Evolutionary conservation across 2,329 filamentous ascomycete genomes (phyloP).

Genomic region (Botrytis fabae): DNA sequence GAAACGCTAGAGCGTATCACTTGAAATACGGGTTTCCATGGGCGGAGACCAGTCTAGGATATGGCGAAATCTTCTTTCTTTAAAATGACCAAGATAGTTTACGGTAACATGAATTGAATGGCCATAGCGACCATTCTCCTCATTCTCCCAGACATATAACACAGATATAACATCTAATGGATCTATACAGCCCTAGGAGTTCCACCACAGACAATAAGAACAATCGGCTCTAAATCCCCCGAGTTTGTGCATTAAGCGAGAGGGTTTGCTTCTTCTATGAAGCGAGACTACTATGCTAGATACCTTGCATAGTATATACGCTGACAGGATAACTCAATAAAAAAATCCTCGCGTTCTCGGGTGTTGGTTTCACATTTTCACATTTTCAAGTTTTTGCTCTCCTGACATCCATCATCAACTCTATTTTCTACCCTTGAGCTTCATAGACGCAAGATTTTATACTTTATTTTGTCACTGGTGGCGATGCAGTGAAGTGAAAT

Average conservation of each 20-base stretch:
- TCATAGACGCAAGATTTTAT: no score
- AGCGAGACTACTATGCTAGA: background rate
- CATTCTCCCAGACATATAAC: no score
- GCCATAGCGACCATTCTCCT: background rate
- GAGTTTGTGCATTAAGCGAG: background rate
- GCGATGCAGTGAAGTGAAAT: no score
- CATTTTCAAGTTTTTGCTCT: background rate
- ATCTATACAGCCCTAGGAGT: background rate
- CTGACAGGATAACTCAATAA: accelerated
- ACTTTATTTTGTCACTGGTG: no score
- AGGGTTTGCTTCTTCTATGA: background rate
- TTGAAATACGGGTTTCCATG: background rate
- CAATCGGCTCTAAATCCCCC: background rate
- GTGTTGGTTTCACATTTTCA: background rate
- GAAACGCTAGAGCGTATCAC: background rate
- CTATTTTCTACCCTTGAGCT: background rate
- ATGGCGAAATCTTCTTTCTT: background rate
- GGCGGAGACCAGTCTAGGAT: background rate
- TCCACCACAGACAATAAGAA: background rate
- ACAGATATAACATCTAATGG: no score
- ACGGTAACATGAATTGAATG: background rate
- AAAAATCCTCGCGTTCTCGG: background rate
- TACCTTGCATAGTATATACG: background rate
- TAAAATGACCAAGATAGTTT: background rate
- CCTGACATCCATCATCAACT: no score